phyloP scores from a whole-genome alignment of 2,329 filamentous ascomycete species.

The Fusarium papillatum region DNA sequence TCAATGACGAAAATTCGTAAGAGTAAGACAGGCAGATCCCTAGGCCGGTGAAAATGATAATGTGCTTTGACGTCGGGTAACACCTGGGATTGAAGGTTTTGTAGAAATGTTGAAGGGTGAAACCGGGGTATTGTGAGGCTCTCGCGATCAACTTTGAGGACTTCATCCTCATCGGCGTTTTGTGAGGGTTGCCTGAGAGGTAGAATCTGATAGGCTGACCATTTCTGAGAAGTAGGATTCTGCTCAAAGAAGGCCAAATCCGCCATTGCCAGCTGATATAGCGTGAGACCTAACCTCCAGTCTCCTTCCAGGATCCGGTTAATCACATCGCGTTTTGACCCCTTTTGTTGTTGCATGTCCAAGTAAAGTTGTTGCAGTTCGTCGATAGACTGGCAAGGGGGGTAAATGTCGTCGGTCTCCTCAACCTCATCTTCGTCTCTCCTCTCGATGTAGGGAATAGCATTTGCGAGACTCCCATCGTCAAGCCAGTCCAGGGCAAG shows the following conservation, averaged over 20 bases:
- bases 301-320: slow-evolving; percentile 77
- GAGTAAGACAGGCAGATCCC: slow-evolving; percentile 76
- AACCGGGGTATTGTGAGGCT: slow-evolving; percentile 75
- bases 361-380: slow-evolving; percentile 77
- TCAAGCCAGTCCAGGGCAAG: slow-evolving; percentile 85
- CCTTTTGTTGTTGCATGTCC: slow-evolving; percentile 70
- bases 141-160: slow-evolving; percentile 58
- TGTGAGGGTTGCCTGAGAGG: slow-evolving; percentile 59
- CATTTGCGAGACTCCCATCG: slow-evolving; percentile 72
- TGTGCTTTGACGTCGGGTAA: slow-evolving; percentile 87
- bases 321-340: slow-evolving; percentile 73
- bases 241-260: slow-evolving; percentile 77
- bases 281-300: slow-evolving; percentile 73
- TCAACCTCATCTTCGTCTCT: slow-evolving; percentile 64
- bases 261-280: slow-evolving; percentile 79
- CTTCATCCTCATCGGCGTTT: slow-evolving; percentile 55
- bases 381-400: slow-evolving; percentile 73
- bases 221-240: slow-evolving; percentile 73
- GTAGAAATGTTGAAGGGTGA: slow-evolving; percentile 84
- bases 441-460: slow-evolving; percentile 52
- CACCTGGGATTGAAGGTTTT: slow-evolving; percentile 80
- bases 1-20: slow-evolving; percentile 86
- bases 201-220: slow-evolving; percentile 73
- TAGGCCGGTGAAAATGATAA: slow-evolving; percentile 83
- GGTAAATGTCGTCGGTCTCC: slow-evolving; percentile 76